These are phyloP conservation scores for Babesia sp. DNA, from an alignment of 169 alveolate species.

Conservation along the genomic window DNA sequence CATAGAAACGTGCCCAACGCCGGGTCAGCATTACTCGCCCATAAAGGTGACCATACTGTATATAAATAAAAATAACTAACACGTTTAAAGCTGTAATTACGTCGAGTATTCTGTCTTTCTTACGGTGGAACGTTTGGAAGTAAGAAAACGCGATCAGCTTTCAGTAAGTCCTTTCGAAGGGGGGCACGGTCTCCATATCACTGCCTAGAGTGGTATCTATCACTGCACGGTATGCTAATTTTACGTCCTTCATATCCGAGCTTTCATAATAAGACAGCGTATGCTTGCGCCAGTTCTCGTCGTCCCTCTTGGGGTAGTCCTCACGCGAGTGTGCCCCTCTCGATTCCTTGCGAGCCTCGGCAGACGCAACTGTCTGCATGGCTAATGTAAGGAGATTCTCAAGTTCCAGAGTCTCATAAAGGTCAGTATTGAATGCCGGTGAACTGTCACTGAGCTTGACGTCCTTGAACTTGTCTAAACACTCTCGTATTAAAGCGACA, in stretches of 20 bases:
- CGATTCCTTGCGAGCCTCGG: conserved; percentile 93
- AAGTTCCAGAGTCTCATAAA: conserved; percentile 92
- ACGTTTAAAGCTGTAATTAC: too few species aligned
- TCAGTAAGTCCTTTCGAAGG: conserved; percentile 78
- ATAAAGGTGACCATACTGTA: too few species aligned
- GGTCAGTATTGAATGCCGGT: conserved; percentile 94
- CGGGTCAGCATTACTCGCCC: too few species aligned
- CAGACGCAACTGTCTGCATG: conserved; percentile 90
- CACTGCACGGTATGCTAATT: conserved; percentile 85
- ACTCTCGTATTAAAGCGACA: conserved; percentile 77
- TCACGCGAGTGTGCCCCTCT: conserved; percentile 99
- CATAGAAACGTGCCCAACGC: too few species aligned
- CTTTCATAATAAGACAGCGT: conserved; percentile 85
- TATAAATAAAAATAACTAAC: too few species aligned
- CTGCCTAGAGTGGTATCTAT: conserved; percentile 84
- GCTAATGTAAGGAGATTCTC: conserved; percentile 91
- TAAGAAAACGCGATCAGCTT: too few species aligned
- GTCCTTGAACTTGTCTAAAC: conserved; percentile 80
- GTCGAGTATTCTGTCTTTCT: too few species aligned
- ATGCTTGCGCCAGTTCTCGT: conserved; percentile 94
- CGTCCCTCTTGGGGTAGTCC: conserved; percentile 94
- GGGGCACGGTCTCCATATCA: conserved; percentile 89
- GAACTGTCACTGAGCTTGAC: conserved; percentile 88
- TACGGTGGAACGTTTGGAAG: too few species aligned
- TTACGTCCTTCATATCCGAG: conserved; percentile 72